A percentile compares a stretch with the other conserved stretches of the same genome.
phyloP scores from a whole-genome alignment of 1,284 basidiomycete genomes.

The Irpex sp. region DNA sequence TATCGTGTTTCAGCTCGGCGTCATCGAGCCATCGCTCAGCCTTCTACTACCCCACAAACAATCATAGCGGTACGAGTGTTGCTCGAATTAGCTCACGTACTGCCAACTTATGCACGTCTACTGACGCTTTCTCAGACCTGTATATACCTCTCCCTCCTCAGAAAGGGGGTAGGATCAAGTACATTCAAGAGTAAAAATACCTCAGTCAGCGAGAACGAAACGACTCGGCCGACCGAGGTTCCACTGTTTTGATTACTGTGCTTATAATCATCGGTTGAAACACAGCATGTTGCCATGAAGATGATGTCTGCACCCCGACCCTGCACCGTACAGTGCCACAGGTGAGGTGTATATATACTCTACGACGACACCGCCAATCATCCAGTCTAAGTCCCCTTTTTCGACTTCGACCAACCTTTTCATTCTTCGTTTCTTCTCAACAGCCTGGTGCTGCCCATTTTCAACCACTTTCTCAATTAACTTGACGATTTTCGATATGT shows the following conservation, averaged over 20 bases:
- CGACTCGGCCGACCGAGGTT: neutral
- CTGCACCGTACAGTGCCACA: neutral
- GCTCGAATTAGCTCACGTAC: neutral
- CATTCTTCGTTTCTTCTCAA: constrained; percentile 9
- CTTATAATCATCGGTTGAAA: neutral
- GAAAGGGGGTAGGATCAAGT: too few relatives aligned
- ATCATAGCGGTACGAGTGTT: neutral
- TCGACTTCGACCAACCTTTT: constrained; percentile 15
- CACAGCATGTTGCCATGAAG: neutral
- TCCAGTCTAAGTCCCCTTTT: constrained; percentile 13
- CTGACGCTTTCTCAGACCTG: neutral
- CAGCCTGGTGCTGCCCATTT: constrained; percentile 20
- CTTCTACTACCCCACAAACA: neutral
- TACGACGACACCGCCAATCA: neutral
- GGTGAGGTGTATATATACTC: constrained; percentile 4
- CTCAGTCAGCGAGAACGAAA: neutral
- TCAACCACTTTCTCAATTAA: constrained; percentile 1
- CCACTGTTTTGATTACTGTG: constrained; percentile 5
- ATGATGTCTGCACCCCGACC: neutral
- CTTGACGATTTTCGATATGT: constrained; percentile 8
- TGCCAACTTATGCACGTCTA: neutral
- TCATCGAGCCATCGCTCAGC: neutral
- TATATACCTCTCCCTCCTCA: too few relatives aligned
- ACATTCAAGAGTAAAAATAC: neutral
- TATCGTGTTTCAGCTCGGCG: neutral